Base-by-base conservation (phyloP, 2,329 filamentous ascomycete genomes). In the Neonectria neomacrospora region DNA sequence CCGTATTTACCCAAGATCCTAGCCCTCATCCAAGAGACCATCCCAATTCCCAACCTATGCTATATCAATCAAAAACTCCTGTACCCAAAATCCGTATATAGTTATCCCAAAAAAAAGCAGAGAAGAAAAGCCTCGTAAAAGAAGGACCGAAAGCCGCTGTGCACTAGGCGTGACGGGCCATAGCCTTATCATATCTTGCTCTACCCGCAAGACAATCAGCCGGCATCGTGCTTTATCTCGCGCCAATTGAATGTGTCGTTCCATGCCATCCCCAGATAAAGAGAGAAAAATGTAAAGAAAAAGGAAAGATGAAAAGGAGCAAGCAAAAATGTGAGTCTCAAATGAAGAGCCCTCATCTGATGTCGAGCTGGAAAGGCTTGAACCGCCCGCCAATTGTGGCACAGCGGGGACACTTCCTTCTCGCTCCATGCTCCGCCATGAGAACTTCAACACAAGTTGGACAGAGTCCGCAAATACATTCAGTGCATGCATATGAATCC, bases 391-490 rank as follows among this genome's bases (percentile, higher is more conserved):
- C 92, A 66, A 94, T 90, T 41, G 90, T 92, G 58, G 90, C 90
- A 76, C 92, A 96, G 68, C 90, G 86, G 61, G 92, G 92, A 80
- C 92, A 96, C 76, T 91, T 92, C 73, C 90, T 87, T 65, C 91
- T 81, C 12, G 91, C 91, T 54, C 91, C 89, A 76, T 93, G 90
- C 76, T 93, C 91, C 70, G 86, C 87, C 79, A 93, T 89, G 58
- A 95, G 83, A 34, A 92, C 88, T 73, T 94, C 91, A 61, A 97
- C 93, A 73, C 95, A 98, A 63, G 93, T 89, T 67, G 90, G 88
- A 78, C 96, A 98, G 53, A 98, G 86, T 16, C 94, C 95, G 76
- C 93, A 97, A 67, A 98, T 97, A 77, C 96, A 98, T 78, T 97
- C 94, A 1, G 94, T 97, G 77, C 95, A 98, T 22, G 95, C 95